A percentile compares a stretch with the other conserved stretches of the same genome.
These are phyloP conservation scores for Gleditsia sinensis DNA, from an alignment of 306 rosid species.

Conservation along the genomic window DNA sequence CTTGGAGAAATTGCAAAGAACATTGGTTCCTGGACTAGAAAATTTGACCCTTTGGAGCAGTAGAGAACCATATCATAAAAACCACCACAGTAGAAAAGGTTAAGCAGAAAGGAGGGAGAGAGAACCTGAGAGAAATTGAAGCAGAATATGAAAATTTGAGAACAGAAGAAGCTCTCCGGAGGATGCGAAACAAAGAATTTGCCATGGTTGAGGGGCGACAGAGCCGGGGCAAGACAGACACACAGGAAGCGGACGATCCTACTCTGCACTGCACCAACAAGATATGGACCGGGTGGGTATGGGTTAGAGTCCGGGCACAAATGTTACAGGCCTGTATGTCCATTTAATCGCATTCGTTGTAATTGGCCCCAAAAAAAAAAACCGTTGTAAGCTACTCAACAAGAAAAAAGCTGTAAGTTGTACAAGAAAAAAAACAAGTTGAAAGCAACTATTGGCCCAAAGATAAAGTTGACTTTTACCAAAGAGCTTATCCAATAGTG, in stretches of 20 bases:
- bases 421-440: too few relatives aligned
- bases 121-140: conserved; percentile 52
- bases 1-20: neutral
- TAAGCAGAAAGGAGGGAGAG: neutral
- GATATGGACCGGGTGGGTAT: conserved; percentile 41
- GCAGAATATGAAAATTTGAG: conserved; percentile 40
- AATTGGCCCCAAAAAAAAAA: too few relatives aligned
- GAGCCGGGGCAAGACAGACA: neutral
- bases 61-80: neutral
- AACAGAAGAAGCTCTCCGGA: conserved; percentile 53
- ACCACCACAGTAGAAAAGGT: neutral
- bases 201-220: conserved; percentile 51
- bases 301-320: neutral
- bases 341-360: conserved; percentile 46
- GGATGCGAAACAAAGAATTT: conserved; percentile 44
- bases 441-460: neutral
- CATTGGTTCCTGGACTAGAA: neutral
- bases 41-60: neutral
- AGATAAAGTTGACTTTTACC: conserved; percentile 50
- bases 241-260: neutral
- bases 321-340: conserved; percentile 37
- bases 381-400: too few relatives aligned
- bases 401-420: too few relatives aligned
- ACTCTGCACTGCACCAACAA: conserved; percentile 11
- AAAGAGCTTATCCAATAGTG: neutral